Evolutionary conservation across 2,329 filamentous ascomycete genomes (phyloP).

Genomic region (Helotiales sp.): DNA sequence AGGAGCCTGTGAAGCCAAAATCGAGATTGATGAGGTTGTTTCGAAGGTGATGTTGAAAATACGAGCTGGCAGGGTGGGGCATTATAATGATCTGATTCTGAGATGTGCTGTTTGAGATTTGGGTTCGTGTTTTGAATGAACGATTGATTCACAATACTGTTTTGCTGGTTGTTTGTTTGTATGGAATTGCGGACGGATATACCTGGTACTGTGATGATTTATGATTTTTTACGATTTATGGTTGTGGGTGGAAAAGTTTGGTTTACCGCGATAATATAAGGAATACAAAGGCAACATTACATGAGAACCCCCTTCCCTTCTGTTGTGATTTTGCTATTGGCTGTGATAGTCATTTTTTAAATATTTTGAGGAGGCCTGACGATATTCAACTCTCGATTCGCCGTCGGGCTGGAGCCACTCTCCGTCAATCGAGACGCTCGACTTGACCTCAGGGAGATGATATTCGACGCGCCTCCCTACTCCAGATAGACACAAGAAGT

Average conservation of each 20-base stretch:
- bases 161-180: not conserved
- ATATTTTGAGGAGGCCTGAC: no score
- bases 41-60: constrained; percentile 11
- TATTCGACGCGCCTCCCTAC: no score
- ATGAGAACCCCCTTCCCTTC: not conserved
- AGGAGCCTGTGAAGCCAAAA: constrained; percentile 33
- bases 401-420: no score
- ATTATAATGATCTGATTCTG: not conserved
- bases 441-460: no score
- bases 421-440: no score
- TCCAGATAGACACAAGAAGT: no score
- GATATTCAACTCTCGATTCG: no score
- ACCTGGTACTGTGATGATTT: not conserved
- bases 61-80: no score
- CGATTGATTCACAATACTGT: not conserved
- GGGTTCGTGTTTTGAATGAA: not conserved
- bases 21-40: constrained; percentile 36
- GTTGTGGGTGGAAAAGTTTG: constrained; percentile 1
- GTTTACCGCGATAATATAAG: not conserved
- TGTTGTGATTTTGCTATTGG: no score
- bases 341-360: no score
- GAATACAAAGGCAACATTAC: not conserved
- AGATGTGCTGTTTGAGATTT: not conserved
- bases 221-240: not conserved
- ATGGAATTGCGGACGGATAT: not conserved